Conservation (phyloP, 2,329 filamentous ascomycete species). For the Elsinoe australis region DNA sequence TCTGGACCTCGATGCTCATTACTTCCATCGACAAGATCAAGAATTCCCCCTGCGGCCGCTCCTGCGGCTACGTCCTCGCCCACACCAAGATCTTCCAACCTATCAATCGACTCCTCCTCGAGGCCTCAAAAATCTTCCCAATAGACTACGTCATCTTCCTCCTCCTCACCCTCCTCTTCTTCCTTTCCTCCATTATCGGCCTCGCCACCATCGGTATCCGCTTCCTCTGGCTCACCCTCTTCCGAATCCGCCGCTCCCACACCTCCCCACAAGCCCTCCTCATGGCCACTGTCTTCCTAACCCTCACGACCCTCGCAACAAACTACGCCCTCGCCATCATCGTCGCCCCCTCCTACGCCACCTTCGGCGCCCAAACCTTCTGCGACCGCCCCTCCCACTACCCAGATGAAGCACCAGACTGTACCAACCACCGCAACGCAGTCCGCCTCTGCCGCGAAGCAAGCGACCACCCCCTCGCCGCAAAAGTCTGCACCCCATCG, state of each 20-base stretch:
- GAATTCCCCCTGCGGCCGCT: conserved; percentile 84
- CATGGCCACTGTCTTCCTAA: conserved; percentile 82
- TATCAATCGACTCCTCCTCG: conserved; percentile 80
- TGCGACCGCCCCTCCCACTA: conserved; percentile 64
- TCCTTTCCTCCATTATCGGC: conserved; percentile 78
- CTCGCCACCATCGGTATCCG: conserved; percentile 83
- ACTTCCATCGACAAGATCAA: conserved; percentile 93
- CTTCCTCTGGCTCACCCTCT: conserved; percentile 91
- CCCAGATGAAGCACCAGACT: conserved; percentile 64
- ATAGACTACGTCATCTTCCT: conserved; percentile 88
- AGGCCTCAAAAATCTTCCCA: conserved; percentile 75
- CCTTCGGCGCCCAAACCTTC: conserved; percentile 89
- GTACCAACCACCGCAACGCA: conserved; percentile 59
- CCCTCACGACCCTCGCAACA: conserved; percentile 78
- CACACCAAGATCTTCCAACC: conserved; percentile 90
- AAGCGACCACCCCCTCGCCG: conserved; percentile 60
- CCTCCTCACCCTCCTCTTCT: conserved; percentile 76
- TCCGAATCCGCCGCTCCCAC: conserved; percentile 80
- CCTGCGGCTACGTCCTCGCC: conserved; percentile 86
- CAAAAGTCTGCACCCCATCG: conserved; percentile 79
- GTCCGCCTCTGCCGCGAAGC: conserved; percentile 77
- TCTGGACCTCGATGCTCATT: conserved; percentile 89
- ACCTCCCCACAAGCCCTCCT: conserved; percentile 88
- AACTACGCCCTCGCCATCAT: conserved; percentile 92
- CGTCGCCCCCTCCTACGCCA: conserved; percentile 91